Evolutionary conservation across 257 asterid genomes (phyloP).

Genomic region (Nicotiana undulata): DNA sequence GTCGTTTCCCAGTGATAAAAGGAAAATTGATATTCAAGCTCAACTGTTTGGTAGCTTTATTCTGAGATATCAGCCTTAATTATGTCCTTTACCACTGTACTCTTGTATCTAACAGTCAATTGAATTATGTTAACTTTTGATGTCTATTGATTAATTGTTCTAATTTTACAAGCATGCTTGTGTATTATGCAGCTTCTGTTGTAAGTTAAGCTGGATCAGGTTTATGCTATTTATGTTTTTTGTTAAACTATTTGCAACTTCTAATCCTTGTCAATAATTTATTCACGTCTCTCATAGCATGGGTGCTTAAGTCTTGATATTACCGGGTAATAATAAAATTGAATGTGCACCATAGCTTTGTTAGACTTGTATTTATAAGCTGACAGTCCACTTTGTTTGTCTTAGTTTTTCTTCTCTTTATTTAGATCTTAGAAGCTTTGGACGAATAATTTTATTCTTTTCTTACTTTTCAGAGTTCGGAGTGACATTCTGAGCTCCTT

Average conservation of each 20-base stretch:
- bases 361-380: conserved; percentile 1
- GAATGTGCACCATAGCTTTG: not conserved
- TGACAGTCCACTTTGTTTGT: not conserved
- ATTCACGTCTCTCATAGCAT: not conserved
- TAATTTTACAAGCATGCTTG: not conserved
- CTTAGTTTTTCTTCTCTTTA: not conserved
- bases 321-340: not conserved
- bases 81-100: not conserved
- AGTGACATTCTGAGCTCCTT: conserved; percentile 59
- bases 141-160: not conserved
- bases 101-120: not conserved
- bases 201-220: not conserved
- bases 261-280: not conserved
- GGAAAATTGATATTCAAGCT: not conserved
- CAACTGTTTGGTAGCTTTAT: not conserved
- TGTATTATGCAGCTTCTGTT: not conserved
- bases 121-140: not conserved
- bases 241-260: not conserved
- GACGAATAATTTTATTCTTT: conserved; percentile 2
- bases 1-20: not conserved
- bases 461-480: conserved; percentile 53
- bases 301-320: not conserved
- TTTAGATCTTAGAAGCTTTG: conserved; percentile 5
- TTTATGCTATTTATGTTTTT: not conserved
- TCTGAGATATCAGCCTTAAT: not conserved